Percentiles rank a stretch among this genome's conserved stretches.
These are phyloP conservation scores for Hygrocybe coccinea DNA, from an alignment of 768 basidiomycete species.

Conservation along the genomic window DNA sequence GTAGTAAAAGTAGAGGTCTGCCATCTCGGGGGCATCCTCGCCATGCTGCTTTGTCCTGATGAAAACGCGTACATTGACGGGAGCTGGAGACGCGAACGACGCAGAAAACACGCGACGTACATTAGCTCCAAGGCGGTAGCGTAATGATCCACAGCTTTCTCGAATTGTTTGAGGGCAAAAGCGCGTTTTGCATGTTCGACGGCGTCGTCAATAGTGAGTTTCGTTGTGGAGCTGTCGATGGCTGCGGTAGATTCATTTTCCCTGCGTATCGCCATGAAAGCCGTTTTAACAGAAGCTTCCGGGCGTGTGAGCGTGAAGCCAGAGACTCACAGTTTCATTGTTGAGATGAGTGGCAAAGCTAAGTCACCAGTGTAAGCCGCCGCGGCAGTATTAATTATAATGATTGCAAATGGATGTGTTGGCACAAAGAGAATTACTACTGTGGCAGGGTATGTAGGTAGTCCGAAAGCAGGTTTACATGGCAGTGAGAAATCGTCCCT, in stretches of 20 bases:
- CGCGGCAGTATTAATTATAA: too few relatives aligned
- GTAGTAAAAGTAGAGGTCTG: slow-evolving; percentile 85
- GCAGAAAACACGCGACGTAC: slow-evolving; percentile 48
- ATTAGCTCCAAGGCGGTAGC: slow-evolving; percentile 77
- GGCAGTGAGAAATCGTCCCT: too few relatives aligned
- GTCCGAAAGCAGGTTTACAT: too few relatives aligned
- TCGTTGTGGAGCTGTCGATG: slow-evolving; percentile 25
- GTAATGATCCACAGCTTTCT: slow-evolving; percentile 81
- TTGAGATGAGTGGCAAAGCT: too few relatives aligned
- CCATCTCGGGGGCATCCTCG: slow-evolving; percentile 78
- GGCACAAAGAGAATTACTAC: too few relatives aligned
- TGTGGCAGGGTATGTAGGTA: too few relatives aligned
- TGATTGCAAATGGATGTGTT: too few relatives aligned
- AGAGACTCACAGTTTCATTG: background rate
- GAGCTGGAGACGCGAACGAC: slow-evolving; percentile 7
- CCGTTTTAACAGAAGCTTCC: background rate
- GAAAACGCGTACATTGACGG: background rate
- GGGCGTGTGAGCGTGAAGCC: background rate
- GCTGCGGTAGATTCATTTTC: slow-evolving; percentile 11
- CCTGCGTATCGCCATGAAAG: background rate
- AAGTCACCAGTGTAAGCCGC: too few relatives aligned
- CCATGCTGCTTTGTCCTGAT: slow-evolving; percentile 65
- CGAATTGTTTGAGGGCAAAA: slow-evolving; percentile 80
- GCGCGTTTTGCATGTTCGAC: slow-evolving; percentile 84
- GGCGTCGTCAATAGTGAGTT: slow-evolving; percentile 46